A percentile compares a stretch with the other conserved stretches of the same genome.
These are phyloP conservation scores for Xylariaceae sp. DNA, from an alignment of 2,329 filamentous ascomycete genomes.

Conservation along the genomic window DNA sequence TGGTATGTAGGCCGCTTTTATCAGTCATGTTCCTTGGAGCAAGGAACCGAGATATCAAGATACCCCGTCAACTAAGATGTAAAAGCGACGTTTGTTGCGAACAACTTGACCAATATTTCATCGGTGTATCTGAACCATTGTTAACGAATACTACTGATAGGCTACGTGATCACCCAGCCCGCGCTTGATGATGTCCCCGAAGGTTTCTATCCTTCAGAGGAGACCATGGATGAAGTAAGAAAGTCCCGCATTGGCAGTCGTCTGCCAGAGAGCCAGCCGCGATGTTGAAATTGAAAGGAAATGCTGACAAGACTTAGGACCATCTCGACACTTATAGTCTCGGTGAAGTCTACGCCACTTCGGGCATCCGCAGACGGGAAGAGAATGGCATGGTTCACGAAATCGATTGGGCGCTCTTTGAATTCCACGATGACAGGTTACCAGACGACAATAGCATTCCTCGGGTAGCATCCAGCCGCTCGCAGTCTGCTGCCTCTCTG, in stretches of 20 bases:
- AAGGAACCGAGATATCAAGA: constrained; percentile 6
- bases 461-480: constrained; percentile 24
- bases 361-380: constrained; percentile 74
- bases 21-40: background rate
- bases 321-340: constrained; percentile 77
- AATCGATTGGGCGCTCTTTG: constrained; percentile 92
- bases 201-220: constrained; percentile 73
- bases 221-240: constrained; percentile 58
- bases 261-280: too few relatives aligned
- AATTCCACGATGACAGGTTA: constrained; percentile 66
- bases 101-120: background rate
- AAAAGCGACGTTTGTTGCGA: too few relatives aligned
- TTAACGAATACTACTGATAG: constrained; percentile 7
- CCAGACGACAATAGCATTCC: constrained; percentile 71
- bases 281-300: too few relatives aligned
- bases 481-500: constrained; percentile 19
- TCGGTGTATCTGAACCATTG: background rate
- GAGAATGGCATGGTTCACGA: constrained; percentile 75
- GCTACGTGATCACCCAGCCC: constrained; percentile 83
- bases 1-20: constrained; percentile 28
- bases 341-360: constrained; percentile 83
- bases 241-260: background rate
- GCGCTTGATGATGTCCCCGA: constrained; percentile 82
- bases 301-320: constrained; percentile 43
- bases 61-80: constrained; percentile 5